Conservation (phyloP, 2,329 filamentous ascomycete genomes). For the Ophiocordyceps camponoti-floridani region DNA sequence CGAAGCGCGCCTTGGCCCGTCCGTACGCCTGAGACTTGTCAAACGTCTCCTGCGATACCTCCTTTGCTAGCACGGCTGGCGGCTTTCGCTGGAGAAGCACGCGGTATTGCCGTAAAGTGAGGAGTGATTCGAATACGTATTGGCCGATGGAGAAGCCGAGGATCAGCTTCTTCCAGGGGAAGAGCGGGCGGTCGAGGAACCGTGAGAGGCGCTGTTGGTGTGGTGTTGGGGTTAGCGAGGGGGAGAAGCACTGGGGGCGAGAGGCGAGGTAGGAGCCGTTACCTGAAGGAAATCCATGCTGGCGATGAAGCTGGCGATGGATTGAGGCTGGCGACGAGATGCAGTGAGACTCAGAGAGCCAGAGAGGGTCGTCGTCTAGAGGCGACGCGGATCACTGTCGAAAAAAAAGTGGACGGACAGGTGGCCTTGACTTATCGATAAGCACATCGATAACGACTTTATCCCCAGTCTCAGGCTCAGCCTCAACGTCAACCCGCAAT, state of each 20-base stretch:
- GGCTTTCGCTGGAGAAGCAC: constrained; percentile 64
- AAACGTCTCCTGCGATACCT: constrained; percentile 78
- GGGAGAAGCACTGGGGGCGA: not conserved
- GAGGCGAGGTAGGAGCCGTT: not conserved
- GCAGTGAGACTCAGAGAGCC: not conserved
- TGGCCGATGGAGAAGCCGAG: constrained; percentile 87
- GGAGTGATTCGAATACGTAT: constrained; percentile 76
- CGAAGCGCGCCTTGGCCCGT: constrained; percentile 84
- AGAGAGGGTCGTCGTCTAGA: too few species aligned
- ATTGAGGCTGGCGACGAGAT: not conserved
- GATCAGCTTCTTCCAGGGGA: constrained; percentile 96
- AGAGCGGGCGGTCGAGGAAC: constrained; percentile 76
- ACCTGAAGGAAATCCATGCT: constrained; percentile 30
- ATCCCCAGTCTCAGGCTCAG: not conserved
- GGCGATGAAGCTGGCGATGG: constrained; percentile 3
- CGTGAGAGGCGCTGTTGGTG: constrained; percentile 52
- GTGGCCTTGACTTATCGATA: not conserved
- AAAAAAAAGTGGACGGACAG: not conserved
- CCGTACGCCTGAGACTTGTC: constrained; percentile 95
- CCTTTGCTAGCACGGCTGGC: constrained; percentile 72
- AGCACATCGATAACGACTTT: not conserved
- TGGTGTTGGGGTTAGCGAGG: not conserved
- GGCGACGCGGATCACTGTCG: not conserved
- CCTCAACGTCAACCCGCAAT: too few species aligned
- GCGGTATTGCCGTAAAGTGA: constrained; percentile 78